phyloP scores from a whole-genome alignment of 176 grass and related monocot genomes.

The Ensete glaucum region DNA sequence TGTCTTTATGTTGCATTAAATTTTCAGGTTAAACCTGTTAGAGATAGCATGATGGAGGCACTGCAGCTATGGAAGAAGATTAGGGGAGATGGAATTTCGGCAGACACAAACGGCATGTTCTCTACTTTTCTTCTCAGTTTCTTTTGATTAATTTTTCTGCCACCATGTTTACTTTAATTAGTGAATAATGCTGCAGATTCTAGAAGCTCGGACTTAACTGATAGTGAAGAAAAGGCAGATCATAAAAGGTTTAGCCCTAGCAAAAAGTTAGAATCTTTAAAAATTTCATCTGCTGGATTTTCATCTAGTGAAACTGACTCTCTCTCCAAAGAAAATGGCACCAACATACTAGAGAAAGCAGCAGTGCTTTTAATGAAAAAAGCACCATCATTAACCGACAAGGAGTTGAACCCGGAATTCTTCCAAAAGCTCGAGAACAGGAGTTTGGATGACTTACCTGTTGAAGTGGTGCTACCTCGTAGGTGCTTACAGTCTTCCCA shows the following conservation, averaged over 20 bases:
- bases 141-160: background rate
- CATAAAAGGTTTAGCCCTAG: constrained; percentile 22
- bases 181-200: constrained; percentile 34
- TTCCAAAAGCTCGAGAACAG: constrained; percentile 93
- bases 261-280: constrained; percentile 35
- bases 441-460: constrained; percentile 52
- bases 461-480: constrained; percentile 74
- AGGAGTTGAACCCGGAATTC: constrained; percentile 83
- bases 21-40: constrained; percentile 81
- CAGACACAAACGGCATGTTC: constrained; percentile 49
- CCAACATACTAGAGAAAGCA: constrained; percentile 70
- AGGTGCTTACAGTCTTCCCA: constrained; percentile 42
- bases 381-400: constrained; percentile 53
- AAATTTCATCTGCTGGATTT: constrained; percentile 32
- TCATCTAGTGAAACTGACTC: constrained; percentile 50
- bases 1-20: background rate
- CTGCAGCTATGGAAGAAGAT: constrained; percentile 82
- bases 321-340: constrained; percentile 32
- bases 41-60: constrained; percentile 91
- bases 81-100: constrained; percentile 34
- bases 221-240: constrained; percentile 48
- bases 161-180: background rate
- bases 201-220: constrained; percentile 47
- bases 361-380: constrained; percentile 81
- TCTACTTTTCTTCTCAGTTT: background rate